These are phyloP conservation scores for Cyberlindnera mrakii DNA, from an alignment of 805 yeast species.

Conservation along the genomic window DNA sequence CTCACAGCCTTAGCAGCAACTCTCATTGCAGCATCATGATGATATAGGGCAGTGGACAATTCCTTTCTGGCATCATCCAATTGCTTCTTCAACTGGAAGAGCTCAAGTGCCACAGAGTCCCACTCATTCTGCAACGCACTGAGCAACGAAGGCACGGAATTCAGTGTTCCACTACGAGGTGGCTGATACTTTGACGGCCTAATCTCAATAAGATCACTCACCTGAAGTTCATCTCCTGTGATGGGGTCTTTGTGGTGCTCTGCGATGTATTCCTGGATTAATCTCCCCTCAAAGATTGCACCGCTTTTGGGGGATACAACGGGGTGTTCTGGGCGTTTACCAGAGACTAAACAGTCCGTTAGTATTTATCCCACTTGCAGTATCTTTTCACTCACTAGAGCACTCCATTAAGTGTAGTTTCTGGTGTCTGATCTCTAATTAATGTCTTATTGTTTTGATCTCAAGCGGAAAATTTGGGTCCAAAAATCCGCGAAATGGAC, in stretches of 20 bases:
- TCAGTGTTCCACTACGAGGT: conserved; percentile 40
- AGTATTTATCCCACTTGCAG: conserved; percentile 1
- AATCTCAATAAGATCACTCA: conserved; percentile 51
- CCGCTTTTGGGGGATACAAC: conserved; percentile 73
- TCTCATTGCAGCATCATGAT: conserved; percentile 84
- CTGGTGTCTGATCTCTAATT: too few relatives aligned
- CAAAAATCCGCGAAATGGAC: too few relatives aligned
- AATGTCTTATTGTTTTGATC: too few relatives aligned
- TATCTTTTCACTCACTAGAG: conserved; percentile 20
- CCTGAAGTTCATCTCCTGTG: conserved; percentile 50
- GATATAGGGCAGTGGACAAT: conserved; percentile 70
- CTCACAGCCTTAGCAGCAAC: conserved; percentile 72
- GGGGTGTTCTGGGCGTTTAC: conserved; percentile 61
- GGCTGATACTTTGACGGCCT: conserved; percentile 26
- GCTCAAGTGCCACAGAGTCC: conserved; percentile 81
- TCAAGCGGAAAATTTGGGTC: too few relatives aligned
- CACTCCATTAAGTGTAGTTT: conserved; percentile 19
- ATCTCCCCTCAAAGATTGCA: conserved; percentile 57
- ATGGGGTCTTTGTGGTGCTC: conserved; percentile 75
- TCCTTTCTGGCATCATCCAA: conserved; percentile 62
- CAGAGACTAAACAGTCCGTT: conserved; percentile 44
- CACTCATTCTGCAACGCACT: conserved; percentile 80
- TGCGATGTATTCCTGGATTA: conserved; percentile 55
- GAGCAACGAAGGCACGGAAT: conserved; percentile 75
- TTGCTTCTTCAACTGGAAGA: conserved; percentile 70